Conservation (phyloP, 371 early-diverging fungal species). For the Mortierella sp. region DNA sequence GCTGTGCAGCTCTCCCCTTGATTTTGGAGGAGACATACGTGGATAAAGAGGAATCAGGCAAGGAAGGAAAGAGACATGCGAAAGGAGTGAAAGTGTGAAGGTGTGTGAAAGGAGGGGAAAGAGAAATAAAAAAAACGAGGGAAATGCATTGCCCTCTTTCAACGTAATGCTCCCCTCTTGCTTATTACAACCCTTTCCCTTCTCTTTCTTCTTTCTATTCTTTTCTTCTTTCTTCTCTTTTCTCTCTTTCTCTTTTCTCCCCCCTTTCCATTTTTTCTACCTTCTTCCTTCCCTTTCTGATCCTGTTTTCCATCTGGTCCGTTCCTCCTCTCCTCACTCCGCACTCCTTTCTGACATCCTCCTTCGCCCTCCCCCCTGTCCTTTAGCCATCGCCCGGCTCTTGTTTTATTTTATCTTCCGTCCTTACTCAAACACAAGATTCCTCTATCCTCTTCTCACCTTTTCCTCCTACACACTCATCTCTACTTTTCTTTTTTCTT, state of each 20-base stretch:
- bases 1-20: slow-evolving; percentile 4
- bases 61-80: background rate
- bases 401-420: background rate
- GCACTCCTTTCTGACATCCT: background rate
- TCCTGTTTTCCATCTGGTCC: background rate
- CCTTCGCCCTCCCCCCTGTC: background rate
- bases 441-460: background rate
- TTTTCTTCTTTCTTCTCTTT: background rate
- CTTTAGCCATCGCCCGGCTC: background rate
- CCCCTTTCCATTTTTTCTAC: background rate
- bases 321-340: background rate
- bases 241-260: background rate
- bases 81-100: background rate
- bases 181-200: background rate
- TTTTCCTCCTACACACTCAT: background rate
- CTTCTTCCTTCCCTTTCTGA: background rate
- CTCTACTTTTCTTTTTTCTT: background rate
- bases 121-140: background rate
- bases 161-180: background rate
- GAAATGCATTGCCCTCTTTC: background rate
- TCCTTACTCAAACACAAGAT: background rate
- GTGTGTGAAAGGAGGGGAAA: background rate
- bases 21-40: background rate
- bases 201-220: background rate
- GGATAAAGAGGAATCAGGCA: background rate